phyloP scores from a whole-genome alignment of 495 filamentous ascomycete genomes.

The Emericellopsis terricola region DNA sequence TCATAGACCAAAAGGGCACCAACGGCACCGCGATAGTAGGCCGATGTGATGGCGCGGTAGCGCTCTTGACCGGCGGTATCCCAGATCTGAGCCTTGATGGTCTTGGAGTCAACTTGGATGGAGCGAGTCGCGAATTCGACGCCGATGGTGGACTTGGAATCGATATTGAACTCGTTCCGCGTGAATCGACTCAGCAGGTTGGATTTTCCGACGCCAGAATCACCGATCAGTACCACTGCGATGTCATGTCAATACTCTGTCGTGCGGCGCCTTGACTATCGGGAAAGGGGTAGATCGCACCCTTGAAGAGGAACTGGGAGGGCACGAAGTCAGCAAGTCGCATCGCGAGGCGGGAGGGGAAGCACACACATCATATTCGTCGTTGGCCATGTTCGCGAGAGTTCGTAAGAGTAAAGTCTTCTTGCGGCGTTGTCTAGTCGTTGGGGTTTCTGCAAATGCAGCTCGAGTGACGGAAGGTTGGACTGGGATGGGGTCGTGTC shows the following conservation, averaged over 20 bases:
- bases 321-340: constrained; percentile 9
- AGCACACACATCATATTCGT: constrained; percentile 94
- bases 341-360: constrained; percentile 5
- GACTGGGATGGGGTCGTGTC: not conserved
- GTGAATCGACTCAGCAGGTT: constrained; percentile 99
- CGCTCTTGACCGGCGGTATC: constrained; percentile 98
- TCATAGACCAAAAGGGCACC: constrained; percentile 97
- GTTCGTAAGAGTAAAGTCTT: constrained; percentile 5
- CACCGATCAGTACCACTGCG: constrained; percentile 93
- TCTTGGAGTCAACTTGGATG: constrained; percentile 98
- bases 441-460: not conserved
- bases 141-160: constrained; percentile 99
- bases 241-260: constrained; percentile 15
- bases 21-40: constrained; percentile 95
- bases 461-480: too few species aligned
- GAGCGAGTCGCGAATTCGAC: constrained; percentile 98
- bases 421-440: not conserved
- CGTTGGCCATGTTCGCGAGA: constrained; percentile 86
- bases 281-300: constrained; percentile 22
- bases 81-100: constrained; percentile 99
- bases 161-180: constrained; percentile 98
- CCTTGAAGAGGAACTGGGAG: constrained; percentile 97
- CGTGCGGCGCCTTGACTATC: not conserved
- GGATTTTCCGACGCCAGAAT: constrained; percentile 98
- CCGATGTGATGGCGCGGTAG: constrained; percentile 96